Evolutionary conservation across 345 rosid species (phyloP), one percentile per base, ranked within the genome.

Genomic region (Citrus sp.): DNA sequence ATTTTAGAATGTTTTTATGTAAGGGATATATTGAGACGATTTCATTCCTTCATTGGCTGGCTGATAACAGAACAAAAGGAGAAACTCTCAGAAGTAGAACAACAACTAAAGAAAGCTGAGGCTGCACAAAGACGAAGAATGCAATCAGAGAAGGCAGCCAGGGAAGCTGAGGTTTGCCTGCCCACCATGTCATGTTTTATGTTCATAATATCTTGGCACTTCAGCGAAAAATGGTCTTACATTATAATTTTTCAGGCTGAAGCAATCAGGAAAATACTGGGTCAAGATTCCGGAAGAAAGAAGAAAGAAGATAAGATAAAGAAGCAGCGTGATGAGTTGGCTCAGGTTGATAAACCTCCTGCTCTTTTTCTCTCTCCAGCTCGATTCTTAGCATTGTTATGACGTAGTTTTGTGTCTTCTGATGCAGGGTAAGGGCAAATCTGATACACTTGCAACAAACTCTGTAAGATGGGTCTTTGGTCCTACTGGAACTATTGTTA

Each of bases 101-200:
- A 83, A 83, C 97, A 93, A 79, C 67, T 85, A 76, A 93, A 90
- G 88, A 91, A 88, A 80, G 85, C 87, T 0, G 92, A 90, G 84
- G 92, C 92, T 78, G 92, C 91, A 25, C 94, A 89, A 85, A 91
- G 92, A 75, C 89, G 95, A 24, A 86, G 90, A 80, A 81, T 91
- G 79, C 95, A 88, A 69, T 89, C 89, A 3, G 92, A 91, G 85
- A 93, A 93, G 84, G 92, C 95, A n/a, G 95, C 93, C 35, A 82
- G 81, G 81, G 94, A 90, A 75, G 91, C 93, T 30, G 88, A 91
- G 95, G 97, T 92, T 68, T 73, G 69, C 35, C 73, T 54, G 49
- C 10, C 60, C 64, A 21, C 78, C 61, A 51, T 68, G 66, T 30
- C 74, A 40, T 65, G 2, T 42, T 35, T 62, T 27, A 32, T 51